Conservation (phyloP, 139 green algal species). For the Chlamydomonas incerta region DNA sequence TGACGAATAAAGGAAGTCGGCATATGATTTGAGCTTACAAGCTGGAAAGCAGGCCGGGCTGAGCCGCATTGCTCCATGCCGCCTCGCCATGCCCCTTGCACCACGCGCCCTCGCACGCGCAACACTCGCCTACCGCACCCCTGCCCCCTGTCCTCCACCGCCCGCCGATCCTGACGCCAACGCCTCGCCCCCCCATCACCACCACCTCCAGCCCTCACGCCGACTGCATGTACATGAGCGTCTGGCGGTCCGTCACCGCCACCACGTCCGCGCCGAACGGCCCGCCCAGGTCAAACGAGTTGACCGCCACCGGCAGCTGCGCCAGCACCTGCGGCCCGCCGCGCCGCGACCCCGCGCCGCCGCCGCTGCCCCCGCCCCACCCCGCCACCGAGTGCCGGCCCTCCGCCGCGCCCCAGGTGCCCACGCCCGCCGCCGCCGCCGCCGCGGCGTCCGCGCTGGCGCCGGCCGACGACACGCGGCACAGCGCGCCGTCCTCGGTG, state of each 20-base stretch:
- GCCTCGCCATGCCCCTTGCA: too few species aligned
- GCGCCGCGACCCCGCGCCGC: not conserved
- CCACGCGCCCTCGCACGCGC: too few species aligned
- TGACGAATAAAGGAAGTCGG: too few species aligned
- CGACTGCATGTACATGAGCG: constrained; percentile 52
- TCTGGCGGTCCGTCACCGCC: constrained; percentile 52
- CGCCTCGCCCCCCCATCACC: too few species aligned
- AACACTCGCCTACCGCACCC: too few species aligned
- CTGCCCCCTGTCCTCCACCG: too few species aligned
- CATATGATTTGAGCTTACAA: too few species aligned
- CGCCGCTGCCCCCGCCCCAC: not conserved
- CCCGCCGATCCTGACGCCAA: too few species aligned
- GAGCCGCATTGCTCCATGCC: too few species aligned
- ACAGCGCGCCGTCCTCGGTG: constrained; percentile 55
- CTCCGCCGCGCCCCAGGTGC: not conserved
- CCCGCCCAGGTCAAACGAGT: constrained; percentile 60
- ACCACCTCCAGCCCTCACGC: not conserved
- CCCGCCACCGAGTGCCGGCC: not conserved
- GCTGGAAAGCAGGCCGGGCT: too few species aligned
- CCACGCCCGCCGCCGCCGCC: not conserved
- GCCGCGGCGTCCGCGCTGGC: not conserved
- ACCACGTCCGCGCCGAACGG: constrained; percentile 50
- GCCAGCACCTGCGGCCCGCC: constrained; percentile 23
- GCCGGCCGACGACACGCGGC: not conserved
- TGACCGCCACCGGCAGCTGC: constrained; percentile 42